Conservation (phyloP, 768 basidiomycete species). For the Boletus pseudo-olivaceus region DNA sequence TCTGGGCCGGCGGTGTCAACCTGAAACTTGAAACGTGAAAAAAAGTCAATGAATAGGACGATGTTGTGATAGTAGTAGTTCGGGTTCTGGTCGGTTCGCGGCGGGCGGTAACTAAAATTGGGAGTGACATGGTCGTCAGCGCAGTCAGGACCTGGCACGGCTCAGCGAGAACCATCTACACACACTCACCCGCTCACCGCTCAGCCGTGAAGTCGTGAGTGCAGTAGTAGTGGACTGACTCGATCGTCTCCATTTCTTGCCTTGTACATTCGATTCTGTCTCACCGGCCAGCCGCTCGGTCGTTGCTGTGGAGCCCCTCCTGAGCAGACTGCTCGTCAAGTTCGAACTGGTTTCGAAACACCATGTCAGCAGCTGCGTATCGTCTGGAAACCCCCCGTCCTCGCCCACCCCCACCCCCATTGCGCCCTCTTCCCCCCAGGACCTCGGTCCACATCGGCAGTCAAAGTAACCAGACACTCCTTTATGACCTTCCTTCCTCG, state of each 20-base stretch:
- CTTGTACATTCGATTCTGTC: slow-evolving; percentile 16
- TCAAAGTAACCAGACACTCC: slow-evolving; percentile 57
- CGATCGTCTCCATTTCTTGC: slow-evolving; percentile 13
- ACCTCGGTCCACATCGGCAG: slow-evolving; percentile 42
- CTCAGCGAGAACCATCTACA: slow-evolving; percentile 25
- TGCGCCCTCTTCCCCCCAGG: slow-evolving; percentile 49
- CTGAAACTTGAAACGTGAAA: not conserved
- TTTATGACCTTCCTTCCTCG: slow-evolving; percentile 72
- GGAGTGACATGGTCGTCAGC: slow-evolving; percentile 29
- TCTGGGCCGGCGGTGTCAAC: not conserved
- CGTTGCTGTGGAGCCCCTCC: not conserved
- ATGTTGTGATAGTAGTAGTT: not conserved
- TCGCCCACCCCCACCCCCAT: slow-evolving; percentile 54
- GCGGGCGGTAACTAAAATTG: slow-evolving; percentile 17
- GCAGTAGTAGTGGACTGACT: not conserved
- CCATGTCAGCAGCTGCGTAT: slow-evolving; percentile 62
- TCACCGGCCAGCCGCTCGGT: slow-evolving; percentile 16
- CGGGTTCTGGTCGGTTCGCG: slow-evolving; percentile 10
- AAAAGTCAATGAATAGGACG: not conserved
- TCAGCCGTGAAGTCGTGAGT: slow-evolving; percentile 5
- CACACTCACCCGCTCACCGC: slow-evolving; percentile 10
- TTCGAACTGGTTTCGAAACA: slow-evolving; percentile 36
- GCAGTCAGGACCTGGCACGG: slow-evolving; percentile 28
- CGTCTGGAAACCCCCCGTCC: slow-evolving; percentile 62
- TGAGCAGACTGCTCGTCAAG: slow-evolving; percentile 6